Conservation (phyloP, 164 flowering plant species). For the Vitis riparia region DNA sequence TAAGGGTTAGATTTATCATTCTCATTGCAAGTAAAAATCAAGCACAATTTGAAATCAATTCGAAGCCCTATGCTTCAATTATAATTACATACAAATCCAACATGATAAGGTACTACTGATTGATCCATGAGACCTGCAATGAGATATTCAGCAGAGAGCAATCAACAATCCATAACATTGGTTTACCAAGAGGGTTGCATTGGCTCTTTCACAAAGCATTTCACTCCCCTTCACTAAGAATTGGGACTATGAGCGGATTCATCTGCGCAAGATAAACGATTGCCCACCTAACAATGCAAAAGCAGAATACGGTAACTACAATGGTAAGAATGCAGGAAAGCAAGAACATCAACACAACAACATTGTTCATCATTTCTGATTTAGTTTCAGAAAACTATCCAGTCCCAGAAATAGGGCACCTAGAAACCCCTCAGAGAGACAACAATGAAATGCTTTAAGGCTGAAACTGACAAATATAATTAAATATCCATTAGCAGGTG, state of each 20-base stretch:
- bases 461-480: neutral
- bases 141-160: neutral
- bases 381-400: neutral
- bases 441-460: neutral
- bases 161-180: slow-evolving; percentile 7
- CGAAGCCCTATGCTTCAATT: slow-evolving; percentile 1
- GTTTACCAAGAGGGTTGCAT: neutral
- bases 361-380: too few relatives aligned
- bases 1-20: neutral
- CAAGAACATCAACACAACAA: neutral
- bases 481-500: neutral
- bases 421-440: too few relatives aligned
- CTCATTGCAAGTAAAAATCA: neutral
- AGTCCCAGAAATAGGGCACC: neutral
- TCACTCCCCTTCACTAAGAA: slow-evolving; percentile 55
- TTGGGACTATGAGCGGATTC: slow-evolving; percentile 64
- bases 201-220: neutral
- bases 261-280: slow-evolving; percentile 53
- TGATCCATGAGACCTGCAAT: slow-evolving; percentile 3
- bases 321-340: neutral
- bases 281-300: slow-evolving; percentile 37
- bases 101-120: neutral
- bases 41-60: neutral
- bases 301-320: neutral
- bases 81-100: slow-evolving; percentile 17